Percentiles rank a stretch among this genome's conserved stretches.
Conservation (phyloP, 805 yeast genomes). For the Sugiyamaella valdiviana region DNA sequence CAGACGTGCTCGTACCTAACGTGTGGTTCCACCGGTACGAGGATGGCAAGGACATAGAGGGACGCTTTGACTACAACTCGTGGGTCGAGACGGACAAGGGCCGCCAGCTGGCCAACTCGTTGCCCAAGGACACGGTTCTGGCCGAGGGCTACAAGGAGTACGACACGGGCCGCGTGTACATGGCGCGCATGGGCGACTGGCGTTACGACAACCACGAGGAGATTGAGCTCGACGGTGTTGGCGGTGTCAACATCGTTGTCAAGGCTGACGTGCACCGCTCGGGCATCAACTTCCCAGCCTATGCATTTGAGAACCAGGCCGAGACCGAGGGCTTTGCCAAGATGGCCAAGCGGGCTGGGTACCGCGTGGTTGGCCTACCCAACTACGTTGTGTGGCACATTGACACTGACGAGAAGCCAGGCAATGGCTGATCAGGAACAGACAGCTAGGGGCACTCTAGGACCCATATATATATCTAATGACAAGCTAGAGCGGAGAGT, state of each 20-base stretch:
- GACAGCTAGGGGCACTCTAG: too few relatives aligned
- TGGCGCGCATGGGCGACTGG: conserved; percentile 69
- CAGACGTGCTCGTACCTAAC: conserved; percentile 81
- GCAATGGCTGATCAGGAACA: neutral
- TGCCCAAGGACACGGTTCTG: conserved; percentile 69
- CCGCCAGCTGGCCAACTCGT: conserved; percentile 53
- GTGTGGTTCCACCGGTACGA: conserved; percentile 50
- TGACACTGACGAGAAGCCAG: conserved; percentile 23
- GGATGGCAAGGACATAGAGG: conserved; percentile 24
- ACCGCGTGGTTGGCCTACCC: conserved; percentile 78
- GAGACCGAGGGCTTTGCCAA: conserved; percentile 89
- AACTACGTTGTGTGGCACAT: conserved; percentile 90
- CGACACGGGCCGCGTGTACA: conserved; percentile 84
- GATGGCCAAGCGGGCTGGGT: conserved; percentile 73
- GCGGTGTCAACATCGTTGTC: conserved; percentile 84
- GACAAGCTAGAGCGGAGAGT: too few relatives aligned
- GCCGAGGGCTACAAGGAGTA: conserved; percentile 84
- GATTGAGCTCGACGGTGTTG: conserved; percentile 84
- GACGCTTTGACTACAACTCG: conserved; percentile 25
- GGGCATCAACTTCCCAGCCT: conserved; percentile 91
- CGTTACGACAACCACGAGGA: conserved; percentile 47
- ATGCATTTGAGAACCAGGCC: conserved; percentile 83
- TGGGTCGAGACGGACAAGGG: conserved; percentile 65
- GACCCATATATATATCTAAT: too few relatives aligned
- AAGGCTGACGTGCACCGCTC: conserved; percentile 90